Evolutionary conservation across 805 yeast genomes (phyloP).

Genomic region (Candida berthetii): DNA sequence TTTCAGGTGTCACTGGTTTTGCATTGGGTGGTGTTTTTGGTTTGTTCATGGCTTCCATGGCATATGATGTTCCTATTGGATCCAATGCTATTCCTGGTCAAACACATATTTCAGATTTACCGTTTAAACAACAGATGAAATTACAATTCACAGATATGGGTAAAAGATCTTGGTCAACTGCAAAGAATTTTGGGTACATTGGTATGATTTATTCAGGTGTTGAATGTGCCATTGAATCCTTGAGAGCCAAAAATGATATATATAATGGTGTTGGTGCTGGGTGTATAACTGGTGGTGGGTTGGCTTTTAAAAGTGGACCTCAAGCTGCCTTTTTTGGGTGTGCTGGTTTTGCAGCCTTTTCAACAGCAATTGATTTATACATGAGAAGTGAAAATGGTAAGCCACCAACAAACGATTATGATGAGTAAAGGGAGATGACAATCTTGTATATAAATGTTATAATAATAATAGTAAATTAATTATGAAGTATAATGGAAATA

Average conservation of each 20-base stretch:
- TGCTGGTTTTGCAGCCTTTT: constrained; percentile 96
- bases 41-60: constrained; percentile 81
- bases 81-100: constrained; percentile 31
- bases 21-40: constrained; percentile 95
- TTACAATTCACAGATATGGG: constrained; percentile 92
- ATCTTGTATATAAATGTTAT: too few species aligned
- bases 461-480: too few species aligned
- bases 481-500: too few species aligned
- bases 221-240: constrained; percentile 82
- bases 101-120: constrained; percentile 68
- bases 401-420: constrained; percentile 89
- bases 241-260: constrained; percentile 86
- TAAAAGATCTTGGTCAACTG: constrained; percentile 76
- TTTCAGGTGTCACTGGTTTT: constrained; percentile 93
- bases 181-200: constrained; percentile 89
- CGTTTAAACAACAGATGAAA: constrained; percentile 89
- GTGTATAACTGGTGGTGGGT: constrained; percentile 94
- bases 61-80: constrained; percentile 77
- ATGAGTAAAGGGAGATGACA: too few species aligned
- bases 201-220: constrained; percentile 91
- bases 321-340: constrained; percentile 88
- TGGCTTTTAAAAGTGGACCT: constrained; percentile 91
- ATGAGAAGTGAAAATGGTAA: constrained; percentile 76
- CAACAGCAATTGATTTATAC: constrained; percentile 78
- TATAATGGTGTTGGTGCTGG: constrained; percentile 93